Percentiles rank a stretch among this genome's conserved stretches.
Evolutionary conservation across 495 filamentous ascomycete species (phyloP).

Genomic region (Podospora pseudopauciseta): DNA sequence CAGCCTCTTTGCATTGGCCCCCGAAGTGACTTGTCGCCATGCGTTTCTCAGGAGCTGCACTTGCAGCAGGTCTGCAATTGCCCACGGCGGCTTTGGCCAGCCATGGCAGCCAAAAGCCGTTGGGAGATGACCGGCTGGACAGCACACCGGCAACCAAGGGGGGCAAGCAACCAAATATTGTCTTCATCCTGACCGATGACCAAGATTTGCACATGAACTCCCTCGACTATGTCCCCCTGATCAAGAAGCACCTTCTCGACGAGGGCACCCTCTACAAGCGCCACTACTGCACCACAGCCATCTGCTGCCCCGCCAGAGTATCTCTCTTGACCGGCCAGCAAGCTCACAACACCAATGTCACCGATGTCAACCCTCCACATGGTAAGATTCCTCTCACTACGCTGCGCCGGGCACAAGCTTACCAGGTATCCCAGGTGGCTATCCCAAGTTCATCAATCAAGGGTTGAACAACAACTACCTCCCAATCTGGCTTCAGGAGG

Average conservation of each 20-base stretch:
- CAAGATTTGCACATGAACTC: constrained; percentile 62
- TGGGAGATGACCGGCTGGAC: constrained; percentile 1
- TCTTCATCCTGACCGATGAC: constrained; percentile 65
- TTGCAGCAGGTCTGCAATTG: constrained; percentile 23
- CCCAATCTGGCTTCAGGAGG: constrained; percentile 64
- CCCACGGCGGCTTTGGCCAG: constrained; percentile 9
- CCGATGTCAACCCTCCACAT: constrained; percentile 61
- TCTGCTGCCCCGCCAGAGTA: constrained; percentile 64
- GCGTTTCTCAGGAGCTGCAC: constrained; percentile 16
- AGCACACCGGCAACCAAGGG: neutral
- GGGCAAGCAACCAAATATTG: constrained; percentile 49
- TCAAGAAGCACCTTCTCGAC: constrained; percentile 50
- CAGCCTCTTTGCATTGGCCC: neutral
- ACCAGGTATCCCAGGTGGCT: constrained; percentile 50
- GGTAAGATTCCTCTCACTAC: constrained; percentile 33
- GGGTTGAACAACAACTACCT: constrained; percentile 65
- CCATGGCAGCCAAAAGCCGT: constrained; percentile 2
- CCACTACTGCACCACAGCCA: constrained; percentile 60
- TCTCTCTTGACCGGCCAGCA: constrained; percentile 62
- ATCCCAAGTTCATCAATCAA: constrained; percentile 64
- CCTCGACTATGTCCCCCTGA: constrained; percentile 54
- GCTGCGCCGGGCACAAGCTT: neutral
- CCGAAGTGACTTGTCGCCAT: constrained; percentile 10
- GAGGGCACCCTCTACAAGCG: constrained; percentile 53
- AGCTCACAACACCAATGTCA: constrained; percentile 74